These are phyloP conservation scores for Colletotrichum sp. DNA, from an alignment of 2,329 filamentous ascomycete species.

Conservation along the genomic window DNA sequence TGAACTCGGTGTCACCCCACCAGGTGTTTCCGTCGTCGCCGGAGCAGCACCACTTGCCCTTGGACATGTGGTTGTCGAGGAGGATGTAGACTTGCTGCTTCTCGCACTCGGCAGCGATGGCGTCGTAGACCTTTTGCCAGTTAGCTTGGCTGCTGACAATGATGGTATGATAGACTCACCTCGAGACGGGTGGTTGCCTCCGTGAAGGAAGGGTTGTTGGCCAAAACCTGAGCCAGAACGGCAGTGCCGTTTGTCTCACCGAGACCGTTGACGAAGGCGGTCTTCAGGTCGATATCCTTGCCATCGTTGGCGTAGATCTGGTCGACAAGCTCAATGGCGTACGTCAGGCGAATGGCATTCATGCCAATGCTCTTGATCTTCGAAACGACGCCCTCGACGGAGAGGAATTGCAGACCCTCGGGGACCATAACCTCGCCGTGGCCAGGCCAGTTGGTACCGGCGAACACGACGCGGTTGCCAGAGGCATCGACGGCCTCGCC, in stretches of 20 bases:
- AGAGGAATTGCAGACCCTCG: conserved; percentile 67
- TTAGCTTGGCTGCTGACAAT: background rate
- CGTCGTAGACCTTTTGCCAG: conserved; percentile 51
- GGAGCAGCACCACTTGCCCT: conserved; percentile 63
- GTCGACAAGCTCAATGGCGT: conserved; percentile 69
- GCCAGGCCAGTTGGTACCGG: conserved; percentile 67
- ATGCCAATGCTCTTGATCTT: conserved; percentile 65
- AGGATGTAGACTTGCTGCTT: conserved; percentile 62
- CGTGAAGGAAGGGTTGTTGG: conserved; percentile 62
- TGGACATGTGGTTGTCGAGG: conserved; percentile 67
- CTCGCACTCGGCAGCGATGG: conserved; percentile 62
- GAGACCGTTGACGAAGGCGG: conserved; percentile 49
- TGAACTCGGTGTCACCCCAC: conserved; percentile 67
- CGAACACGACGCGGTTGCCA: conserved; percentile 51
- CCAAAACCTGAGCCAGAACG: conserved; percentile 56
- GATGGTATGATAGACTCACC: conserved; percentile 31
- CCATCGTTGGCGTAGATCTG: conserved; percentile 57
- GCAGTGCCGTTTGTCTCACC: conserved; percentile 58
- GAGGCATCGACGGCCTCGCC: conserved; percentile 48
- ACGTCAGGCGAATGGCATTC: conserved; percentile 68
- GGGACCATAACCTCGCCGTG: conserved; percentile 68
- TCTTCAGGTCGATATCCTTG: conserved; percentile 49
- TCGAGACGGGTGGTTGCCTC: conserved; percentile 59
- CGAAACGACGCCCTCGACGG: conserved; percentile 57
- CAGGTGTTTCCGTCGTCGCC: conserved; percentile 61